Evolutionary conservation across 805 yeast genomes (phyloP), one percentile per base, ranked within the genome.

Genomic region (Grigorovia transvaalensis): DNA sequence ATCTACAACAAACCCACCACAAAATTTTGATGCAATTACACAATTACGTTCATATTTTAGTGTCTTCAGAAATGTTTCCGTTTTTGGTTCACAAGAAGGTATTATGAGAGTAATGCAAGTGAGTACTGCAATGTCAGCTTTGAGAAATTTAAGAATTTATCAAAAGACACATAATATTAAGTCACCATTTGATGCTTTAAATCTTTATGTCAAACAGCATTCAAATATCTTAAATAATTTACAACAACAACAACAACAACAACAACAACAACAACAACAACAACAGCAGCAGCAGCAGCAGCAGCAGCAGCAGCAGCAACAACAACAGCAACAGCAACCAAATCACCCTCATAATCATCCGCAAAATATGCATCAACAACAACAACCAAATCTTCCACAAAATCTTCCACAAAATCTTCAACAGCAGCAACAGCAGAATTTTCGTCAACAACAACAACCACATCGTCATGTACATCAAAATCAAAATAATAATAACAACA

Each of bases 101-200:
- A 81, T 86, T 7, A 77, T 86, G 79, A 71, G 91, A 53, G 74
- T 83, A 20, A 68, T 88, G 71, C 91, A 87, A 65, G 79, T 86
- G 2, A 77, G 89, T 46, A 93, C 86, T 64, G 83, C 84, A 7
- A 84, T 88, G 88, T 75, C 89, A 0, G 79, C 81, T 53, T 73
- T 88, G 56, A 76, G 78, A 52, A 81, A 85, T 12, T 68, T 88
- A 53, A 80, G 86, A 80, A 70, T 74, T 11, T 79, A 74, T 57
- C 76, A 85, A 9, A 69, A 71, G 52, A 66, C 74, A 7, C 71
- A 71, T 35, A 73, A 78, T 27, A 72, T 77, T 2, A 65, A 65
- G 6, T 77, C 82, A 38, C 87, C 89, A 0, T 54, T 79, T 44
- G 76, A 74, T 23, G 79, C 85, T 0, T 69, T 84, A 50, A 79